Evolutionary conservation across 768 basidiomycete species (phyloP).

Genomic region (Hortiboletus campestris): DNA sequence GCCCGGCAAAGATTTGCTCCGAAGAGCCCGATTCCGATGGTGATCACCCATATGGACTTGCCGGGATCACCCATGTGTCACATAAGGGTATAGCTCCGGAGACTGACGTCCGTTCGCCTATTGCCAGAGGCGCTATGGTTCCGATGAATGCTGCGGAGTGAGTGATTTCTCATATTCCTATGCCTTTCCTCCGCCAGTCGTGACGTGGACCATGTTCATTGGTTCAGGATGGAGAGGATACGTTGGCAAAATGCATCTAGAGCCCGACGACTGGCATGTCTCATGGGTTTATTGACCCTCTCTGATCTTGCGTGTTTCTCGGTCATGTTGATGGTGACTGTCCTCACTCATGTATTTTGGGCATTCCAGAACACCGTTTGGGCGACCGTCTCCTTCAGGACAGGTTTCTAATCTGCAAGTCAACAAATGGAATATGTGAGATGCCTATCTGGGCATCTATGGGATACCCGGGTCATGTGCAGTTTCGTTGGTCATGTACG

Average conservation of each 20-base stretch:
- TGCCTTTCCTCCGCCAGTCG: not conserved
- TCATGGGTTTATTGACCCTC: conserved; percentile 6
- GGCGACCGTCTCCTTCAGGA: conserved; percentile 25
- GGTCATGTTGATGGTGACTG: conserved; percentile 12
- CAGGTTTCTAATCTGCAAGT: conserved; percentile 3
- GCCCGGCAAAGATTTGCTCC: not conserved
- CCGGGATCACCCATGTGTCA: conserved; percentile 15
- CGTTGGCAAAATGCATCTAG: conserved; percentile 11
- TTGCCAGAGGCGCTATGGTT: conserved; percentile 22
- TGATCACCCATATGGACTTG: conserved; percentile 1
- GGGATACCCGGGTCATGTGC: not conserved
- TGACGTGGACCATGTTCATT: conserved; percentile 8
- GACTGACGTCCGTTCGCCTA: conserved; percentile 30
- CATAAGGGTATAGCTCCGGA: conserved; percentile 11
- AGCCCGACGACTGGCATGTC: conserved; percentile 3
- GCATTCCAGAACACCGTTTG: conserved; percentile 23
- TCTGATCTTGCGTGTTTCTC: conserved; percentile 17
- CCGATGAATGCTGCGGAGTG: conserved; percentile 21
- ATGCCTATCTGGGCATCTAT: not conserved
- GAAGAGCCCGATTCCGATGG: not conserved
- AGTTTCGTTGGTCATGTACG: conserved; percentile 6
- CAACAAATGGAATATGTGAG: conserved; percentile 3
- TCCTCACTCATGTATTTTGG: conserved; percentile 20
- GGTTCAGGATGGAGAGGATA: conserved; percentile 12
- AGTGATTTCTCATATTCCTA: conserved; percentile 8